Conservation (phyloP, 2,329 filamentous ascomycete species). For the Aspergillus ochraceus region DNA sequence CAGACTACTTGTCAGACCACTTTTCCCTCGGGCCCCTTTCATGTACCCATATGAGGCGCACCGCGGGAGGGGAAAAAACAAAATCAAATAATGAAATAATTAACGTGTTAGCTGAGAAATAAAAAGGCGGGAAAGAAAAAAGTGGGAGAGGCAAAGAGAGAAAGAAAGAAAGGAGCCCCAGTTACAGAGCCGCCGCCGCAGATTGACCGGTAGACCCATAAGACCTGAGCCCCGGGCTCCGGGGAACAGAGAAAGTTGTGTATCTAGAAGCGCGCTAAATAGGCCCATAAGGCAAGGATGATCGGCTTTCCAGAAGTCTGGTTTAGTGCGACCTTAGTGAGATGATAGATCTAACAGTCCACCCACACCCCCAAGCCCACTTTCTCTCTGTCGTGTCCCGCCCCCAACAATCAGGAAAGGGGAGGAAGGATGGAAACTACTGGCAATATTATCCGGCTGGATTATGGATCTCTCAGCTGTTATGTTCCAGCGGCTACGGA, state of each 20-base stretch:
- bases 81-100: conserved; percentile 7
- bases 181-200: conserved; percentile 24
- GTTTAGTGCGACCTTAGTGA: conserved; percentile 35
- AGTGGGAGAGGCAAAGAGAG: conserved; percentile 7
- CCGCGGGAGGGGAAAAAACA: not conserved
- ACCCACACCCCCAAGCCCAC: conserved; percentile 6
- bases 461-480: conserved; percentile 4
- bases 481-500: not conserved
- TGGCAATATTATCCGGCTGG: conserved; percentile 16
- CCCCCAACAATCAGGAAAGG: conserved; percentile 12
- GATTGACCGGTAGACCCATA: conserved; percentile 30
- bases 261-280: conserved; percentile 33
- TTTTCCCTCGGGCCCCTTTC: not conserved
- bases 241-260: conserved; percentile 33
- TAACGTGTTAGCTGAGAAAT: conserved; percentile 6
- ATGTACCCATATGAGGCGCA: not conserved
- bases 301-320: conserved; percentile 37
- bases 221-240: conserved; percentile 33
- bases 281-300: conserved; percentile 31
- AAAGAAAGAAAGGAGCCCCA: conserved; percentile 15
- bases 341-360: conserved; percentile 39
- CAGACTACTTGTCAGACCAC: conserved; percentile 9
- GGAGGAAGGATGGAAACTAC: conserved; percentile 17
- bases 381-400: conserved; percentile 19
- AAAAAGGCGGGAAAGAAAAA: conserved; percentile 19